Base-by-base conservation (phyloP, 176 grass and related monocot species). In the Triticum urartu region DNA sequence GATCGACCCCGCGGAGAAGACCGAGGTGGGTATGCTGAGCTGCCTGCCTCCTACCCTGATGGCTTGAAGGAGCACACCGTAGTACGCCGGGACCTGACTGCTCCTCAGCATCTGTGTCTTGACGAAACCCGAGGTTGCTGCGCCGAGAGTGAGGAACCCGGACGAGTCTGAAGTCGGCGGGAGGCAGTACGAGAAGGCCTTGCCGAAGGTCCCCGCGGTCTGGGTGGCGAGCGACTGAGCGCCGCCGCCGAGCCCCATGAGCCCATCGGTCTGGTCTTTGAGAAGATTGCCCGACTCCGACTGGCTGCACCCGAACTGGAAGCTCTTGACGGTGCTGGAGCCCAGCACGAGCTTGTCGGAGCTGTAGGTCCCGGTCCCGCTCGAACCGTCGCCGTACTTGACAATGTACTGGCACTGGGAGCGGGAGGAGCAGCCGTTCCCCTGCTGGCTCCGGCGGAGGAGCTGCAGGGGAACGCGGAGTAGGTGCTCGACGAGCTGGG, bases 141-240 rank as follows among this genome's bases (percentile, higher is more conserved):
- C 62, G 64, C 94, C 94, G 42, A 97, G 89, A 20, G 64, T 84
- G 68, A 97, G 84, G 72, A 87, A 94, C 14, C 92, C 94, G 2
- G 75, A 64, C 9, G 90, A 43, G 7, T 83, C 1, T 0, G 10
- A 0, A 0, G 86, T 83, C 26, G 90, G 40, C 22, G 94, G 94
- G 28, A 97, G 77, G 86, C 94, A 94, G 84, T 97, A 97, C 7
- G 90, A 72, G 80, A 97, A 97, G 33, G 91, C 78, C 1, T 71
- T 71, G 0, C 90, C 65, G 11, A 94, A 82, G 3, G 1, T 32
- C 33, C 42, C 90, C 91, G 45, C 24, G 11, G 47, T 94, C 10
- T 43, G 42, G 10, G 42, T 11, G 10, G 10, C 42, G 0, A 45
- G 10, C 0, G 42, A 11, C 10, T 11, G 3, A 11, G 42, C 10